These are phyloP conservation scores for Nissolia schottii DNA, from an alignment of 306 rosid species.

Conservation along the genomic window DNA sequence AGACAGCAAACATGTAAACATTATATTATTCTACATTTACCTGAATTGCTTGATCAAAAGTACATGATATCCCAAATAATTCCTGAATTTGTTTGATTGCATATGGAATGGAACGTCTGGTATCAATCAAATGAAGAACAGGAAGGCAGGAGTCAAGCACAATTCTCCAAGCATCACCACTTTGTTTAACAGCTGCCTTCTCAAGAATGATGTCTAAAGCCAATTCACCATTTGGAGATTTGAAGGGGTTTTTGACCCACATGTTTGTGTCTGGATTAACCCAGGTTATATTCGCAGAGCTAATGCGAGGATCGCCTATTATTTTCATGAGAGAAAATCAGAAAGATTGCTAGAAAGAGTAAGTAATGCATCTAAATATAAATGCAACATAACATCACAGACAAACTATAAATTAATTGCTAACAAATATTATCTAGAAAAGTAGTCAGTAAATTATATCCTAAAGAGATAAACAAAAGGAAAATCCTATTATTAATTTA, in stretches of 20 bases:
- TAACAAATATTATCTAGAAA: not conserved
- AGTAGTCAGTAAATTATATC: not conserved
- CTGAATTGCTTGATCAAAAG: slow-evolving; percentile 86
- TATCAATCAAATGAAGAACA: slow-evolving; percentile 82
- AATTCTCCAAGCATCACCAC: slow-evolving; percentile 97
- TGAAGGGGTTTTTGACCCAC: slow-evolving; percentile 63
- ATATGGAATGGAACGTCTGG: slow-evolving; percentile 79
- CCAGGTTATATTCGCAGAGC: slow-evolving; percentile 77
- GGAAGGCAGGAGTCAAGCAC: slow-evolving; percentile 86
- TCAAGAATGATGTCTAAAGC: slow-evolving; percentile 77
- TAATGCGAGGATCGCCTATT: slow-evolving; percentile 81
- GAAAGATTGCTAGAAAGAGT: not conserved
- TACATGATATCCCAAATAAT: slow-evolving; percentile 77
- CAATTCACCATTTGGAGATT: slow-evolving; percentile 67
- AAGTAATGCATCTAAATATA: not conserved
- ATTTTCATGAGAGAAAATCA: not conserved
- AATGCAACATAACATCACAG: not conserved
- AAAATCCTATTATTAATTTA: too few relatives aligned
- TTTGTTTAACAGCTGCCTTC: slow-evolving; percentile 63
- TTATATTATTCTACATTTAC: slow-evolving; percentile 20
- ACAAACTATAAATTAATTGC: not conserved
- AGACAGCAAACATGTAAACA: not conserved
- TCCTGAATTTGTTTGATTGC: slow-evolving; percentile 84
- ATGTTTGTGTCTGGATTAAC: slow-evolving; percentile 69
- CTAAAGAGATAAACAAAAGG: not conserved